Base-by-base conservation (phyloP, 768 basidiomycete genomes). In the Mycena galericulata region DNA sequence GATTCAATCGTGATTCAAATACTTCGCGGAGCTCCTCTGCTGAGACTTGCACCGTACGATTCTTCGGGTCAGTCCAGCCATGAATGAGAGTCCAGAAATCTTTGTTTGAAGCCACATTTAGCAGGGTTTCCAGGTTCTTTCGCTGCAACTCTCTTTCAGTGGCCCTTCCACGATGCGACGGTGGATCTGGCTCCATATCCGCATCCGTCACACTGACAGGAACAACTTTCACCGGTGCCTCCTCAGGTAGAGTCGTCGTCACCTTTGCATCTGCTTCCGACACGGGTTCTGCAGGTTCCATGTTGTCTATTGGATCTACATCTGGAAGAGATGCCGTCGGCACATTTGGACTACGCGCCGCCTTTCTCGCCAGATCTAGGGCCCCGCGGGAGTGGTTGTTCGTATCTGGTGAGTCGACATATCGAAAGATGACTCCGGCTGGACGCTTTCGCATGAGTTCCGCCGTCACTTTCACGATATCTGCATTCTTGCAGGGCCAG, bases 1-100 rank as follows among this genome's bases (percentile, higher is more conserved):
- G 62, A 26, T 63, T 63, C 29, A 63, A 41, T 1, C 62, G 62
- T 10, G 38, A 17, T 10, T 63, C 62, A 34, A 63, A 63, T 1
- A 55, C 62, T 27, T 45, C 53, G 2, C 41, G 50, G 27, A 63
- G 30, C 51, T 54, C 26, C 12, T 63, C 62, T 4, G 51, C 62
- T 9, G 51, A 54, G 3, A 63, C 62, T 17, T 55, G 62, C 2
- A 41, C 51, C 18, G 62, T 15, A 1, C 53, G 10, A n/a, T 50
- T 50, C 49, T 27, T 53, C 4, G 50, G 50, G 22, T 53, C 50
- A 6, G 54, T 56, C 40, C 59, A 63, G 18, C 62, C 51, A 1
- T 51, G 51, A 5, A 63, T 29, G 27, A 63, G 20, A 0, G 15
- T 9, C 51, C 59, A 61, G 47, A 50, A 61, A 12, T 61, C 46